Conservation (phyloP, 2,329 filamentous ascomycete genomes). For the Pyricularia sp. region DNA sequence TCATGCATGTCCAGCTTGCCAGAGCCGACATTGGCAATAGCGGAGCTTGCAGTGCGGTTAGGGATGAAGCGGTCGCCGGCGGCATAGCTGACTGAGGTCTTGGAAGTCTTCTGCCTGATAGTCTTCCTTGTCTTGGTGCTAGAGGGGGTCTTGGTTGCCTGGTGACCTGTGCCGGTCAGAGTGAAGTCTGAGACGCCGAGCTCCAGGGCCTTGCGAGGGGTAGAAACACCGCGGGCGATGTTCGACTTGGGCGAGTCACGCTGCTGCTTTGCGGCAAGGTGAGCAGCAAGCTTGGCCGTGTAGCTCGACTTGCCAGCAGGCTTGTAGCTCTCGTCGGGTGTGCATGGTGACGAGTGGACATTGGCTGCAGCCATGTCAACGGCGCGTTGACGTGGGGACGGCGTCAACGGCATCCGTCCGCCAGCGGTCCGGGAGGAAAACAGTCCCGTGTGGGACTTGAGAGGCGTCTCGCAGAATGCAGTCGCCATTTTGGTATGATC, state of each 20-base stretch:
- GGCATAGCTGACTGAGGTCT: slow-evolving; percentile 72
- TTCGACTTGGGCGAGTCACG: slow-evolving; percentile 95
- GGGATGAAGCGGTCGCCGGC: slow-evolving; percentile 93
- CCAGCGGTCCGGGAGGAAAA: slow-evolving; percentile 90
- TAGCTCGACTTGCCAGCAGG: slow-evolving; percentile 63
- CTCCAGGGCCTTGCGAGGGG: slow-evolving; percentile 75
- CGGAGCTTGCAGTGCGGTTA: slow-evolving; percentile 83
- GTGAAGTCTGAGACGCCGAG: slow-evolving; percentile 89
- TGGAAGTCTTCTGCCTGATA: slow-evolving; percentile 46
- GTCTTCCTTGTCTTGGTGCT: slow-evolving; percentile 52
- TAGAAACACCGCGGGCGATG: slow-evolving; percentile 66
- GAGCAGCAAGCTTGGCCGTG: slow-evolving; percentile 67
- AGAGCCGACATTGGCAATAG: slow-evolving; percentile 70
- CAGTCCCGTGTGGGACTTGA: slow-evolving; percentile 89
- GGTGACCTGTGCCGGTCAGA: slow-evolving; percentile 68
- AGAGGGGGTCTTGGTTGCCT: slow-evolving; percentile 43
- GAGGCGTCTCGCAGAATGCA: slow-evolving; percentile 72
- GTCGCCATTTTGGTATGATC: slow-evolving; percentile 65
- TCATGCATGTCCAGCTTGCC: slow-evolving; percentile 71
- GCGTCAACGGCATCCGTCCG: slow-evolving; percentile 88
- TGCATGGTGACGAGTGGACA: slow-evolving; percentile 65
- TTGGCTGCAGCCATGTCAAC: slow-evolving; percentile 37
- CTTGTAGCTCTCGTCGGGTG: slow-evolving; percentile 48
- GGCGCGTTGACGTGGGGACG: slow-evolving; percentile 65
- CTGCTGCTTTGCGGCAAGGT: slow-evolving; percentile 62